Evolutionary conservation across 2,329 filamentous ascomycete species (phyloP), one percentile per base, ranked within the genome.

Genomic region (Trichoderma sp.): DNA sequence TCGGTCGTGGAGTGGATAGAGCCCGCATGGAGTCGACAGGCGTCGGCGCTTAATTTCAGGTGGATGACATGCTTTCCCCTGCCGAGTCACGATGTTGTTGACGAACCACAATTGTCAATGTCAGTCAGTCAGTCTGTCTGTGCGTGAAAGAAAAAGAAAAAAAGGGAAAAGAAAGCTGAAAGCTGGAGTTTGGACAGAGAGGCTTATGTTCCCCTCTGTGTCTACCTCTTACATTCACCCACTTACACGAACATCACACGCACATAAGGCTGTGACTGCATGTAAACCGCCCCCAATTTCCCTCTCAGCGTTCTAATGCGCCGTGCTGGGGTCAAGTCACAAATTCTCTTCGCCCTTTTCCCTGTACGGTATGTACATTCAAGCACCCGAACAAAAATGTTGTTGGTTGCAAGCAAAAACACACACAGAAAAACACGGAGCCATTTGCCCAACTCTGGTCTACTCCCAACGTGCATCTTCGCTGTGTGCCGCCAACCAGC

Each of bases 31-130:
- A 83, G 81, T 80, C 82, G 85, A 86, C 87, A 88, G 86, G 85
- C 85, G 83, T 87, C 86, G 87, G 89, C 89, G 89, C 89, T 90
- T 90, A 90, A 84, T 81, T 81, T 82, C 81, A 82, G 79, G 83
- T 81, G 81, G 84, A 78, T 78, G 79, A 78, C 82, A 85, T 84
- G 82, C 85, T 84, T 85, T 83, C 81, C 81, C 82, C 80, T 82
- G 81, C 24, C 85, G 81, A 85, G 81, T 84, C 81, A 84, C 80
- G 83, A 78, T 77, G n/a, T 78, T 67, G 76, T 74, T 75, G 56
- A 75, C 31, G 50, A 75, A 67, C 35, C 31, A 50, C 41, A 33
- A 31, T 35, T 9, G 64, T 31, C n/a, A 68, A 35, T 38, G 45
- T 24, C 16, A 45, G 18, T 45, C 18, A 4, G 41, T 45, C 7